phyloP scores from a whole-genome alignment of 78 protist genomes.

The Dictyostelium firmibasis region DNA sequence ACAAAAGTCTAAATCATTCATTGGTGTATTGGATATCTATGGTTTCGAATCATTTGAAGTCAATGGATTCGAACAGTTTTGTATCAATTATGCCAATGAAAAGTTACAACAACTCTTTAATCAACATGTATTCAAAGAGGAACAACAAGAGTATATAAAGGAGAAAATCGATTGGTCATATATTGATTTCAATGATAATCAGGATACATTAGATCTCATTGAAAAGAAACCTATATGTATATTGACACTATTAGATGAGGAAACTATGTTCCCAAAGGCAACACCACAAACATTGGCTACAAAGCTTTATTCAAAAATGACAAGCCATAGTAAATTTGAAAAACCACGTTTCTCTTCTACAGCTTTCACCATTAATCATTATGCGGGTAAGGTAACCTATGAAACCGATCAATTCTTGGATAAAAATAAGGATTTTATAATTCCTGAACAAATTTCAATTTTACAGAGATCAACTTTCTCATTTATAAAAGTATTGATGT shows the following conservation, averaged over 20 bases:
- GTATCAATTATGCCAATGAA: conserved; percentile 96
- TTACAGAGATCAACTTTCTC: conserved; percentile 27
- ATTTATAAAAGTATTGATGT: conserved; percentile 7
- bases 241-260: conserved; percentile 92
- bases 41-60: conserved; percentile 96
- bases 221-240: conserved; percentile 88
- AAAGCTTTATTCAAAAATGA: conserved; percentile 48
- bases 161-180: conserved; percentile 91
- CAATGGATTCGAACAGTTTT: conserved; percentile 94
- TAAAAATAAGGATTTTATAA: conserved; percentile 90
- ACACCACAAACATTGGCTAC: conserved; percentile 74
- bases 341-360: conserved; percentile 53
- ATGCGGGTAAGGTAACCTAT: conserved; percentile 94
- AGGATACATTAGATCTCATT: conserved; percentile 87
- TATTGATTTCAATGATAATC: conserved; percentile 90
- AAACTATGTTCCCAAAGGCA: conserved; percentile 88
- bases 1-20: conserved; percentile 16
- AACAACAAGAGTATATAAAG: conserved; percentile 87
- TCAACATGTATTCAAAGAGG: conserved; percentile 88
- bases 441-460: conserved; percentile 76
- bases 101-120: conserved; percentile 91
- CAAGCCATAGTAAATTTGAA: conserved; percentile 56
- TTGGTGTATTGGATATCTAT: conserved; percentile 97
- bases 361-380: conserved; percentile 89
- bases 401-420: conserved; percentile 85